Conservation (phyloP, 768 basidiomycete species). For the Termitomyces sp. region DNA sequence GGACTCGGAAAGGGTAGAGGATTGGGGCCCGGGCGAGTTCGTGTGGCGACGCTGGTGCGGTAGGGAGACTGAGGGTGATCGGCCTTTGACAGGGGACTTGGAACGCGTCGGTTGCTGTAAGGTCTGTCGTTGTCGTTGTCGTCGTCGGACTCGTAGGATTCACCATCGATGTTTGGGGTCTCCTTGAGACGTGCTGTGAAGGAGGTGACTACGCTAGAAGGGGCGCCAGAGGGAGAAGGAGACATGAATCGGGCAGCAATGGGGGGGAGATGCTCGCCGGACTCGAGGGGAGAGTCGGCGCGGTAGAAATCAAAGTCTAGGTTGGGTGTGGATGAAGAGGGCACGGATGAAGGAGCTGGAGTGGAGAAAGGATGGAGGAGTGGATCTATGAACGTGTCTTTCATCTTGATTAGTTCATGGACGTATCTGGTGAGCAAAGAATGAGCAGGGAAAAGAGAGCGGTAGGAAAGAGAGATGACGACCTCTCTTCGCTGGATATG, state of each 20-base stretch:
- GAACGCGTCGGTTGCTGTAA: constrained; percentile 29
- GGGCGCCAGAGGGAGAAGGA: constrained; percentile 45
- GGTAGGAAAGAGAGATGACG: constrained; percentile 16
- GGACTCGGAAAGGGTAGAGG: constrained; percentile 60
- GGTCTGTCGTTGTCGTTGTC: constrained; percentile 48
- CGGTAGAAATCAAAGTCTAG: constrained; percentile 70
- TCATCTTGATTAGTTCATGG: constrained; percentile 83
- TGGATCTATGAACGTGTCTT: constrained; percentile 88
- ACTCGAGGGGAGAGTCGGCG: constrained; percentile 64
- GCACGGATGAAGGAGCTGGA: constrained; percentile 35
- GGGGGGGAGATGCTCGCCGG: constrained; percentile 70
- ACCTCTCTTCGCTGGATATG: constrained; percentile 94
- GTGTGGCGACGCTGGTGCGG: constrained; percentile 40
- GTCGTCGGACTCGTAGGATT: constrained; percentile 65
- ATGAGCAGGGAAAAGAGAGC: constrained; percentile 1
- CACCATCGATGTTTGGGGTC: constrained; percentile 64
- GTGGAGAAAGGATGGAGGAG: constrained; percentile 79
- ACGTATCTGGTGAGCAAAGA: constrained; percentile 65
- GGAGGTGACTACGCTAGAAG: constrained; percentile 21
- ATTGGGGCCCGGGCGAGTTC: constrained; percentile 33
- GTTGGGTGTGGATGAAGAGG: constrained; percentile 51
- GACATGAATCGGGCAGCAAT: constrained; percentile 93
- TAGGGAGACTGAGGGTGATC: constrained; percentile 79
- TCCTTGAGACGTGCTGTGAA: constrained; percentile 43
- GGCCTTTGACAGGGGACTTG: constrained; percentile 38